These are phyloP conservation scores for Thalassiosira ordinaria DNA, from an alignment of 352 stramenopile genomes.

Conservation along the genomic window DNA sequence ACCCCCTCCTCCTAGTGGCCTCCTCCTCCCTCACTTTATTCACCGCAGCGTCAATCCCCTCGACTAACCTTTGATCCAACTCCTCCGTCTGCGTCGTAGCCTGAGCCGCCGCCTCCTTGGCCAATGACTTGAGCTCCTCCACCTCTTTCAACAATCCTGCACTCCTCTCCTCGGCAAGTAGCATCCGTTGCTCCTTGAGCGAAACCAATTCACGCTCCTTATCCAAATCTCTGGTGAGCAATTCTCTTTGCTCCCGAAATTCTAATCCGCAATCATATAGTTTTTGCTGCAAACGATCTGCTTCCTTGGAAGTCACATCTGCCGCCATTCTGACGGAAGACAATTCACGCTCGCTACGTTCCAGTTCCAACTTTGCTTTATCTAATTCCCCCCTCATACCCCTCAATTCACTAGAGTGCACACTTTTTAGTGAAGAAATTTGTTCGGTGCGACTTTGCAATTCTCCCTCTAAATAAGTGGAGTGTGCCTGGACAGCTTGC, in stretches of 20 bases:
- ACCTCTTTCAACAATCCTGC: slow-evolving; percentile 55
- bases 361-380: slow-evolving; percentile 31
- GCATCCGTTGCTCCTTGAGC: slow-evolving; percentile 71
- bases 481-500: slow-evolving; percentile 63
- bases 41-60: slow-evolving; percentile 54
- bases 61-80: slow-evolving; percentile 31
- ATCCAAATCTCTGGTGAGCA: slow-evolving; percentile 50
- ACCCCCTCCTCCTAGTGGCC: slow-evolving; percentile 43
- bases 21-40: slow-evolving; percentile 55
- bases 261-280: slow-evolving; percentile 39
- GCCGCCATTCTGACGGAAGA: slow-evolving; percentile 30
- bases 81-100: slow-evolving; percentile 42
- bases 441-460: slow-evolving; percentile 46
- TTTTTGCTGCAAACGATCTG: slow-evolving; percentile 24
- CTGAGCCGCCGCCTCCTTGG: slow-evolving; percentile 44
- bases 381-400: slow-evolving; percentile 57
- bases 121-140: slow-evolving; percentile 56
- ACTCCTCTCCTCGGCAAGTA: slow-evolving; percentile 54
- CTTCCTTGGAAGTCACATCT: slow-evolving; percentile 33
- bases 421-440: slow-evolving; percentile 36
- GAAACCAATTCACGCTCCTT: slow-evolving; percentile 62
- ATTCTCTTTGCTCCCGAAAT: slow-evolving; percentile 38
- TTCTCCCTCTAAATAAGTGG: slow-evolving; percentile 74
- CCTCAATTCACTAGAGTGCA: slow-evolving; percentile 44
- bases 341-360: slow-evolving; percentile 58